Percentiles rank a stretch among this genome's conserved stretches.
Conservation (phyloP, 768 basidiomycete genomes). For the Podaxis sp. region DNA sequence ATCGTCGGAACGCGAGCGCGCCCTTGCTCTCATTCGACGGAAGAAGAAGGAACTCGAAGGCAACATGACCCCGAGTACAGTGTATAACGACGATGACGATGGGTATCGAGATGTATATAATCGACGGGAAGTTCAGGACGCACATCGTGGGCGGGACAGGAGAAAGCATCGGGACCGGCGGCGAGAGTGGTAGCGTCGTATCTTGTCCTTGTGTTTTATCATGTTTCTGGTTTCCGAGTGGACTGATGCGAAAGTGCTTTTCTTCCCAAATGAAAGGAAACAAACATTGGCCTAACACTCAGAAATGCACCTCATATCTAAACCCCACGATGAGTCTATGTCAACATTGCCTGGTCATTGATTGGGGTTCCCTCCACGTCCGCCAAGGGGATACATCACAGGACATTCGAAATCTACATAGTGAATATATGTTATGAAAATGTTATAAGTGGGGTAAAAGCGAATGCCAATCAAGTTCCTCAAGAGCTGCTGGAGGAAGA, state of each 20-base stretch:
- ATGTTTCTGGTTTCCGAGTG: neutral
- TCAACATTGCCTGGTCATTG: too few relatives aligned
- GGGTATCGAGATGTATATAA: slow-evolving; percentile 74
- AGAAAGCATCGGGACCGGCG: slow-evolving; percentile 5
- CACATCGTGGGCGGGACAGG: slow-evolving; percentile 42
- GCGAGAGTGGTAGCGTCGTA: slow-evolving; percentile 6
- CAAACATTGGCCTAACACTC: too few relatives aligned
- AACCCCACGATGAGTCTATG: too few relatives aligned
- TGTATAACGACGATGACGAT: slow-evolving; percentile 39
- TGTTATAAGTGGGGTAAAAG: too few relatives aligned
- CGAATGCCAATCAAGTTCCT: neutral
- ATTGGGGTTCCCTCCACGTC: too few relatives aligned
- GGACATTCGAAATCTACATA: too few relatives aligned
- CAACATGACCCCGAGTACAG: slow-evolving; percentile 68
- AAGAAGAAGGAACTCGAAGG: slow-evolving; percentile 63
- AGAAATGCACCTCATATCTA: too few relatives aligned
- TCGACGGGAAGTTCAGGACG: slow-evolving; percentile 65
- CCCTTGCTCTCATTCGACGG: slow-evolving; percentile 63
- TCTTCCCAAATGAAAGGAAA: too few relatives aligned
- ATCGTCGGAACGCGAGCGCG: slow-evolving; percentile 70
- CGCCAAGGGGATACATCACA: too few relatives aligned
- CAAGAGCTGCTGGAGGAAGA: neutral
- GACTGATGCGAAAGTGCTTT: neutral
- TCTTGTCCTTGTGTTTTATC: neutral
- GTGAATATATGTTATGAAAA: too few relatives aligned